Evolutionary conservation across 2,329 filamentous ascomycete species (phyloP).

Genomic region (Fusarium nygamai): DNA sequence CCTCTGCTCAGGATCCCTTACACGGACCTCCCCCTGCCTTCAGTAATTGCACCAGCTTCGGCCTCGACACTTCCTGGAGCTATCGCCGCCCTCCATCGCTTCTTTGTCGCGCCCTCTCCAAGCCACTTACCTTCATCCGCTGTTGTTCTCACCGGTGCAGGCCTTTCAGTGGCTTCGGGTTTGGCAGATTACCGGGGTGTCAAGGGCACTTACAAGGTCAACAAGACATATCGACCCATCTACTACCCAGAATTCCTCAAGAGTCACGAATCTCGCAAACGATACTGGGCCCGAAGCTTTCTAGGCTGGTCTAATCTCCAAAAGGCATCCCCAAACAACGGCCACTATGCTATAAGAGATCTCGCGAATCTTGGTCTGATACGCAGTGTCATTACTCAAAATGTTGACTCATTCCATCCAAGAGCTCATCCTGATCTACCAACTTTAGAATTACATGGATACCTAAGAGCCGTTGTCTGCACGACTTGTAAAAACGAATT

Average conservation of each 20-base stretch:
- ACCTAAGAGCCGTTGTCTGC: constrained; percentile 83
- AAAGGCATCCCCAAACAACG: constrained; percentile 80
- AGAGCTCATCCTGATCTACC: constrained; percentile 77
- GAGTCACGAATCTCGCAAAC: constrained; percentile 84
- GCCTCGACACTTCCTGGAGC: constrained; percentile 78
- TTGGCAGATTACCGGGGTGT: constrained; percentile 91
- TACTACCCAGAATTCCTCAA: constrained; percentile 90
- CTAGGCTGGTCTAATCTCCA: constrained; percentile 88
- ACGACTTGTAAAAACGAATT: constrained; percentile 79
- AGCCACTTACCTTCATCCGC: constrained; percentile 58
- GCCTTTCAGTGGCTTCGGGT: constrained; percentile 92
- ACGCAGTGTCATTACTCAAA: constrained; percentile 86
- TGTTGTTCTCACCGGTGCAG: constrained; percentile 77
- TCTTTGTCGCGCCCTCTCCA: constrained; percentile 73
- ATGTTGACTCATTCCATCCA: constrained; percentile 94
- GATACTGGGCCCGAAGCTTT: constrained; percentile 97
- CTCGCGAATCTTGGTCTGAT: constrained; percentile 79
- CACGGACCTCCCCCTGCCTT: constrained; percentile 81
- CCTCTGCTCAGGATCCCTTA: constrained; percentile 90
- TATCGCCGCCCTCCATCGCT: constrained; percentile 78
- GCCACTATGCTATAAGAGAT: constrained; percentile 80
- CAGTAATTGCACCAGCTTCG: constrained; percentile 76
- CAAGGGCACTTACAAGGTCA: constrained; percentile 91
- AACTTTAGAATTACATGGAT: constrained; percentile 91
- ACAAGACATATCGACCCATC: constrained; percentile 89